These are phyloP conservation scores for Vachellia collinsii DNA, from an alignment of 306 rosid species.

Conservation along the genomic window DNA sequence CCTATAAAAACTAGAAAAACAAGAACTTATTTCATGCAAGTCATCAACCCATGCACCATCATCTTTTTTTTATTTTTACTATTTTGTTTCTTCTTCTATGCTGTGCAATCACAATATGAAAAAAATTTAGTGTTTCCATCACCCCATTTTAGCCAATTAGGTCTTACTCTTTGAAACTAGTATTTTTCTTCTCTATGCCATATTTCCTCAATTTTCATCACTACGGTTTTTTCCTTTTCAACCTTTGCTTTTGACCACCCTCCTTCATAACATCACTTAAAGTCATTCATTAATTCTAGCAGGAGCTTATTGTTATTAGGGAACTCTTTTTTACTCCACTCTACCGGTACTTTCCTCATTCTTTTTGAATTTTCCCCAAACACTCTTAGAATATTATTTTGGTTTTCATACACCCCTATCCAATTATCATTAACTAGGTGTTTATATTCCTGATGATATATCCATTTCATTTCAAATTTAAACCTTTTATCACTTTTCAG, in stretches of 20 bases:
- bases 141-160: neutral
- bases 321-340: too few relatives aligned
- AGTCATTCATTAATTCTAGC: too few relatives aligned
- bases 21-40: too few relatives aligned
- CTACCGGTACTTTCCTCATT: neutral
- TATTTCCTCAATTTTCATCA: neutral
- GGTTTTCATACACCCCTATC: rapidly evolving
- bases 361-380: too few relatives aligned
- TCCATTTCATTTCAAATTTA: too few relatives aligned
- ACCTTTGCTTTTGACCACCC: too few relatives aligned
- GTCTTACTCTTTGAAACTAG: too few relatives aligned
- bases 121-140: neutral
- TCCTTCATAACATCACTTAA: neutral
- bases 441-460: neutral
- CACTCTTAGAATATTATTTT: rapidly evolving
- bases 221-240: too few relatives aligned
- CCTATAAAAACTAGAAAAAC: too few relatives aligned
- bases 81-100: neutral
- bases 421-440: too few relatives aligned
- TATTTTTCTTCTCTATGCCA: neutral
- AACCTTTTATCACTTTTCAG: too few relatives aligned
- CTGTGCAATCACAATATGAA: neutral
- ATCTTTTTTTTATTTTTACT: neutral
- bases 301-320: too few relatives aligned
- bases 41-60: neutral